phyloP scores from a whole-genome alignment of 1,284 basidiomycete species.

The Tranzscheliella williamsii region DNA sequence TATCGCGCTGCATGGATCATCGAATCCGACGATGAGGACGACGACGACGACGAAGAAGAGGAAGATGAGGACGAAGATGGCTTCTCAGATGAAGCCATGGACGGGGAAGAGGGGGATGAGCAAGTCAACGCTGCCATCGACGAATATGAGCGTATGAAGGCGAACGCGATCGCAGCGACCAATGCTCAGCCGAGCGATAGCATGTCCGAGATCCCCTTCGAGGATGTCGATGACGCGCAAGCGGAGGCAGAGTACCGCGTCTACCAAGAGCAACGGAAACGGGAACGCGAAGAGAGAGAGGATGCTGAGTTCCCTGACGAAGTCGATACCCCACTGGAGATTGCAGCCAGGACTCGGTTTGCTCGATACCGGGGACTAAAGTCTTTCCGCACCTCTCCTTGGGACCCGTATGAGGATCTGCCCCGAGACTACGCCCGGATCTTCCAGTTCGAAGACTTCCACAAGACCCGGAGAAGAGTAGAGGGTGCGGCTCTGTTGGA shows the following conservation, averaged over 20 bases:
- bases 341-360: slow-evolving; percentile 83
- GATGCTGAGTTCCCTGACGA: slow-evolving; percentile 92
- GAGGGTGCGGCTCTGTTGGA: slow-evolving; percentile 58
- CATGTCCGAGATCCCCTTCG: slow-evolving; percentile 23
- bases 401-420: slow-evolving; percentile 96
- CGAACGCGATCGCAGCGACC: slow-evolving; percentile 63
- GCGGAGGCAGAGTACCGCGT: slow-evolving; percentile 67
- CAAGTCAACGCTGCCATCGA: slow-evolving; percentile 70
- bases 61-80: slow-evolving; percentile 75
- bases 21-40: slow-evolving; percentile 48
- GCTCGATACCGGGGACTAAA: slow-evolving; percentile 88
- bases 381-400: slow-evolving; percentile 90
- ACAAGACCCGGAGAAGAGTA: slow-evolving; percentile 78
- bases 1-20: slow-evolving; percentile 59
- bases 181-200: slow-evolving; percentile 9
- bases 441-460: slow-evolving; percentile 96
- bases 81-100: slow-evolving; percentile 66
- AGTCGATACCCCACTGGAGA: slow-evolving; percentile 89
- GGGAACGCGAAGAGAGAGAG: slow-evolving; percentile 75
- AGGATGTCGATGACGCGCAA: slow-evolving; percentile 65
- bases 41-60: slow-evolving; percentile 68
- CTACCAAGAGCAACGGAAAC: slow-evolving; percentile 77
- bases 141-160: slow-evolving; percentile 85
- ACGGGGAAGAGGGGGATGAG: slow-evolving; percentile 79
- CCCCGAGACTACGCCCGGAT: slow-evolving; percentile 91